Evolutionary conservation across 2,329 filamentous ascomycete species (phyloP).

Genomic region (Aureobasidium lini): DNA sequence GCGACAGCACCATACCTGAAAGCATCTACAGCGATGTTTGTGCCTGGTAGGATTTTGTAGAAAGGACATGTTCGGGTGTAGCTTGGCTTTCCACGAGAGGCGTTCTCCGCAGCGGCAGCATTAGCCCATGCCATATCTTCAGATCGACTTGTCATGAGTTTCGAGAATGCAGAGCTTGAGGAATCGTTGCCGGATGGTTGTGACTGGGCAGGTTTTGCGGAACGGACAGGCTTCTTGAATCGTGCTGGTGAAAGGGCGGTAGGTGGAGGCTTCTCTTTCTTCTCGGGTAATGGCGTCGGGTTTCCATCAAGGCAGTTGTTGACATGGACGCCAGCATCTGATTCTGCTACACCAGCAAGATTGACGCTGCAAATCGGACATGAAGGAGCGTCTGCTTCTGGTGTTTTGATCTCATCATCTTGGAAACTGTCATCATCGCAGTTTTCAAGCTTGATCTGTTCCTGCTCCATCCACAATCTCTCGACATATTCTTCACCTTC

Average conservation of each 20-base stretch:
- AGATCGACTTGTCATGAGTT: conserved; percentile 84
- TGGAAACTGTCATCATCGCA: conserved; percentile 31
- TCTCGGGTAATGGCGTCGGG: conserved; percentile 49
- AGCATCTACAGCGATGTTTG: conserved; percentile 89
- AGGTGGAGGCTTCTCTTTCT: conserved; percentile 12
- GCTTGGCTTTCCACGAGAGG: conserved; percentile 74
- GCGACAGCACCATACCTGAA: conserved; percentile 92
- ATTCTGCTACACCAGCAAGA: conserved; percentile 47
- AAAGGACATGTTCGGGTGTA: conserved; percentile 92
- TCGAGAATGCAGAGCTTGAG: conserved; percentile 69
- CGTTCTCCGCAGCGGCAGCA: conserved; percentile 71
- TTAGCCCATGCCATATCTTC: conserved; percentile 86
- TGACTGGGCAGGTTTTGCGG: conserved; percentile 70
- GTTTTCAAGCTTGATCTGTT: conserved; percentile 47
- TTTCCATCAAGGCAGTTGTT: conserved; percentile 88
- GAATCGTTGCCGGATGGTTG: conserved; percentile 57
- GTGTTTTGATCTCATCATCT: neutral
- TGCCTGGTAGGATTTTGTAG: conserved; percentile 94
- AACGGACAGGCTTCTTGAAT: conserved; percentile 56
- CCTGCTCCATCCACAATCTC: conserved; percentile 62
- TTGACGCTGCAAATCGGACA: conserved; percentile 74
- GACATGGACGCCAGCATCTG: conserved; percentile 75
- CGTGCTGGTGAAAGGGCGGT: conserved; percentile 40
- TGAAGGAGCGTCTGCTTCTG: conserved; percentile 24
- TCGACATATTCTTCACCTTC: conserved; percentile 46